Conservation (phyloP, 805 yeast species). For the Candida schatavii region DNA sequence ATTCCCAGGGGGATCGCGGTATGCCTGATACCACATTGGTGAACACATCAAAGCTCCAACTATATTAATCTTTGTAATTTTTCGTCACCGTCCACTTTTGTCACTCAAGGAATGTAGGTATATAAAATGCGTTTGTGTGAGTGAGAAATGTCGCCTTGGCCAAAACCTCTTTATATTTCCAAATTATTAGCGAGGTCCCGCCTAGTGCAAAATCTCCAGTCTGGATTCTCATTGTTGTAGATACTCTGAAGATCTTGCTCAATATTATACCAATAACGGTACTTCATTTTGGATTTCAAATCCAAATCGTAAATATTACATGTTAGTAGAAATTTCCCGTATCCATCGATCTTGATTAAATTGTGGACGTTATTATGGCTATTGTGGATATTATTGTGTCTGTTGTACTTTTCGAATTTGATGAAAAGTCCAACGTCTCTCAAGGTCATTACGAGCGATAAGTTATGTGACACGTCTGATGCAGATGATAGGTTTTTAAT, state of each 20-base stretch:
- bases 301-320: conserved; percentile 49
- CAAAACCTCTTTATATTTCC: no score
- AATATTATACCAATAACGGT: conserved; percentile 43
- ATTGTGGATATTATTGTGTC: conserved; percentile 24
- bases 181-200: neutral
- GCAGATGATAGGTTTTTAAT: conserved; percentile 27
- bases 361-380: conserved; percentile 28
- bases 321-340: conserved; percentile 27
- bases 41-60: no score
- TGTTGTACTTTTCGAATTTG: conserved; percentile 32
- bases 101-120: no score
- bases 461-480: conserved; percentile 39
- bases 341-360: conserved; percentile 20
- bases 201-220: conserved; percentile 29
- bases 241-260: conserved; percentile 36
- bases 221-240: conserved; percentile 28
- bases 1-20: no score
- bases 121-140: no score
- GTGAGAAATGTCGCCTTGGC: no score
- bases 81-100: no score
- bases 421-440: conserved; percentile 57
- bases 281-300: conserved; percentile 42
- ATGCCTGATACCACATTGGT: no score
- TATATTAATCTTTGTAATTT: no score
- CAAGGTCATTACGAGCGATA: conserved; percentile 48